These are phyloP conservation scores for Didymosphaeria variabile DNA, from an alignment of 2,329 filamentous ascomycete species.

Conservation along the genomic window DNA sequence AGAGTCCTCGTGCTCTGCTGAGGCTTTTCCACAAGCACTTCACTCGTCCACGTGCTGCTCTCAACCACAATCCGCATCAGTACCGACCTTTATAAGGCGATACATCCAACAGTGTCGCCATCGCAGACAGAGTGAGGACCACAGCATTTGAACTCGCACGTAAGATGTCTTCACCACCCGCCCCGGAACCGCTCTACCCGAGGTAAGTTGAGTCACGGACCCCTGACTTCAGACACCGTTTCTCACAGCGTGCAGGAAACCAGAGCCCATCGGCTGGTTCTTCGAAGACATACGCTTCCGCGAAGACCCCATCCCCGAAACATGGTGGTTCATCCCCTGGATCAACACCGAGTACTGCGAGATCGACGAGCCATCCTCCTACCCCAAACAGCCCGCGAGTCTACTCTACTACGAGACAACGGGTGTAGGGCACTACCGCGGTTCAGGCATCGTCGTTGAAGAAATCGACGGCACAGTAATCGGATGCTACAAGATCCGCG, in stretches of 20 bases:
- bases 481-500: constrained; percentile 13
- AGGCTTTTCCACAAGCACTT: not conserved
- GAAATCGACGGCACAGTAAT: constrained; percentile 3
- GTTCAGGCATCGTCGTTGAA: constrained; percentile 9
- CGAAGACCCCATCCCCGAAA: not conserved
- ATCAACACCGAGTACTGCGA: not conserved
- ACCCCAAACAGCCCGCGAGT: not conserved
- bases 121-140: not conserved
- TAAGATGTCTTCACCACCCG: not conserved
- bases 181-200: not conserved
- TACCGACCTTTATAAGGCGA: not conserved
- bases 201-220: not conserved
- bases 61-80: not conserved
- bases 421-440: not conserved
- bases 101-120: no score
- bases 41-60: not conserved
- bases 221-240: not conserved
- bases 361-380: not conserved
- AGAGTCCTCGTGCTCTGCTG: not conserved
- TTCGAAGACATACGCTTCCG: constrained; percentile 7
- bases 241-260: not conserved
- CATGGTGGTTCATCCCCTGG: constrained; percentile 16
- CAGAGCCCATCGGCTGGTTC: constrained; percentile 15
- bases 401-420: not conserved
- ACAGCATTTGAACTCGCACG: not conserved